phyloP scores from a whole-genome alignment of 345 rosid genomes.

The Sonneratia alba region DNA sequence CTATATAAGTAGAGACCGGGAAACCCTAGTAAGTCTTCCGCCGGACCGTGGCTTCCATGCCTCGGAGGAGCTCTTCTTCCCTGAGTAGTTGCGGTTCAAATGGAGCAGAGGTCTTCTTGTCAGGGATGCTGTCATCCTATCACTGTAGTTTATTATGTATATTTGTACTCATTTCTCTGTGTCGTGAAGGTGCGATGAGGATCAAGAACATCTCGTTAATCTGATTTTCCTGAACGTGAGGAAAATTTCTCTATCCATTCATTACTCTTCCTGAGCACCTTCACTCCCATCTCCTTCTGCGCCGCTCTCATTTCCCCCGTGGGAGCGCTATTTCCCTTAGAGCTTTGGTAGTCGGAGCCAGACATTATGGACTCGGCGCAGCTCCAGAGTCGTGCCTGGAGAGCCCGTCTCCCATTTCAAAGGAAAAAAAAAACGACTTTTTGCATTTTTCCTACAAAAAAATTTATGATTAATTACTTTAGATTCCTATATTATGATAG shows the following conservation, averaged over 20 bases:
- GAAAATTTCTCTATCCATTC: conserved; percentile 23
- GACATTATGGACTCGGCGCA: not conserved
- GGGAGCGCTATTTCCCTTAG: not conserved
- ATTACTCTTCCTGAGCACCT: conserved; percentile 17
- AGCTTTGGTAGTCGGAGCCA: not conserved
- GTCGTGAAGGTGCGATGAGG: conserved; percentile 18
- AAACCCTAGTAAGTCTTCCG: not conserved
- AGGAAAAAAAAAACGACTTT: no score
- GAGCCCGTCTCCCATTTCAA: no score
- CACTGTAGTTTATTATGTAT: not conserved
- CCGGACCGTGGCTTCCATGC: not conserved
- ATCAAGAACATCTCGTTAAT: conserved; percentile 24
- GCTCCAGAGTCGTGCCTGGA: not conserved
- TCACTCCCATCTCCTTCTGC: not conserved
- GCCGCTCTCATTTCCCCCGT: no score
- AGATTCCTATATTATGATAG: no score
- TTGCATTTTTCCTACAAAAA: no score
- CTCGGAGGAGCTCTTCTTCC: not conserved
- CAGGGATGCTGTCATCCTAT: no score
- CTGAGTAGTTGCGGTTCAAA: no score
- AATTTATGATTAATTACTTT: no score
- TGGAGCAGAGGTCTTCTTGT: no score
- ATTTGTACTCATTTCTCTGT: not conserved
- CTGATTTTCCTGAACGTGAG: conserved; percentile 16
- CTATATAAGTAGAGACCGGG: not conserved